Conservation (phyloP, 2,329 filamentous ascomycete genomes). For the Trichoderma sp. region DNA sequence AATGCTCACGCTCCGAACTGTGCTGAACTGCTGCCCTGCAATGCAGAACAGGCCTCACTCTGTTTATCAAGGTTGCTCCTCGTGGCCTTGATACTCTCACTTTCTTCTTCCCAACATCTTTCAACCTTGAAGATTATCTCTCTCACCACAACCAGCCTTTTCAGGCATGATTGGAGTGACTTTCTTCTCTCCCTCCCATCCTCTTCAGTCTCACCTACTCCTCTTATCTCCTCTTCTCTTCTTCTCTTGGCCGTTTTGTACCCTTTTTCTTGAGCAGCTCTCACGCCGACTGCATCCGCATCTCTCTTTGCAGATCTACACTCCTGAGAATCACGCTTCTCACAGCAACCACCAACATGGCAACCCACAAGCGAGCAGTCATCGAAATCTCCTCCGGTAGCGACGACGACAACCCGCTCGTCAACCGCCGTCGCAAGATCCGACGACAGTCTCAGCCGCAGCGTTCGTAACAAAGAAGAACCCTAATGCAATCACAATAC, state of each 20-base stretch:
- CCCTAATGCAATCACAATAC: background rate
- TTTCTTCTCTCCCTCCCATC: background rate
- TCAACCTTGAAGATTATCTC: background rate
- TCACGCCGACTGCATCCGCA: background rate
- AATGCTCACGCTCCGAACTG: background rate
- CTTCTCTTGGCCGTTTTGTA: background rate
- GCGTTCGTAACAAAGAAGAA: background rate
- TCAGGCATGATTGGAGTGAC: background rate
- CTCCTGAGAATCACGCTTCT: background rate
- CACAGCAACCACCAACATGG: background rate
- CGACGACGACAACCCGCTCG: slow-evolving; percentile 19
- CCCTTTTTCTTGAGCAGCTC: background rate
- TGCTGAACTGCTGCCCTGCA: background rate
- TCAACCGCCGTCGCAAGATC: slow-evolving; percentile 13
- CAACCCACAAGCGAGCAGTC: slow-evolving; percentile 10
- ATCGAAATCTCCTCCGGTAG: slow-evolving; percentile 17
- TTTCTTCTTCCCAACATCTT: background rate
- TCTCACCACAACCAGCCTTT: background rate
- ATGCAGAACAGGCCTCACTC: background rate
- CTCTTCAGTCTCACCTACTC: background rate
- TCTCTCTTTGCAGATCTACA: background rate
- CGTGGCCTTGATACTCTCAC: background rate
- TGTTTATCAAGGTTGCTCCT: too few species aligned
- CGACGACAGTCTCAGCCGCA: background rate
- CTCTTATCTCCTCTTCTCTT: background rate